phyloP scores from a whole-genome alignment of 805 yeast species.

The Osmozyma mogii region DNA sequence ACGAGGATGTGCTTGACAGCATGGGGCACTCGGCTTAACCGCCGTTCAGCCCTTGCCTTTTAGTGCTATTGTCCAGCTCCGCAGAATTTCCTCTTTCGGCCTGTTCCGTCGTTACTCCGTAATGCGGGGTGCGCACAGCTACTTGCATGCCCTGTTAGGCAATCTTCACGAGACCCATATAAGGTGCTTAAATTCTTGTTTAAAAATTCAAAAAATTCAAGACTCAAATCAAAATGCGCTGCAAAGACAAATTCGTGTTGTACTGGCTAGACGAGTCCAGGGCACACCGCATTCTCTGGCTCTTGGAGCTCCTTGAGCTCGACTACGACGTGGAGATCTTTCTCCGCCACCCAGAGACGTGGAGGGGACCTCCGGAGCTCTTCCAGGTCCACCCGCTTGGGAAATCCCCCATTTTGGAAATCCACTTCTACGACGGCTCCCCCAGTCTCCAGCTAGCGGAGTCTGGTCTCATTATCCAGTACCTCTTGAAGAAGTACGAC shows the following conservation, averaged over 20 bases:
- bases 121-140: too few species aligned
- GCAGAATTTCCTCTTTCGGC: too few species aligned
- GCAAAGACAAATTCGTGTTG: constrained; percentile 11
- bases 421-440: constrained; percentile 24
- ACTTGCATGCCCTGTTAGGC: too few species aligned
- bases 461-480: constrained; percentile 51
- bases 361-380: constrained; percentile 34
- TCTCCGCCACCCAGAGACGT: constrained; percentile 38
- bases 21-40: too few species aligned
- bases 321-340: constrained; percentile 49
- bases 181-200: too few species aligned
- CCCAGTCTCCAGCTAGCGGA: constrained; percentile 41
- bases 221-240: too few species aligned
- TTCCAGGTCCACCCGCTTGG: constrained; percentile 54
- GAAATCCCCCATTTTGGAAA: constrained; percentile 52
- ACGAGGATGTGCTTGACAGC: constrained; percentile 31
- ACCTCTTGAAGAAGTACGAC: constrained; percentile 46
- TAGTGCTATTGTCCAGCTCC: too few species aligned
- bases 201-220: too few species aligned
- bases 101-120: too few species aligned
- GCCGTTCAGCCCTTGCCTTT: too few species aligned
- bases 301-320: constrained; percentile 51
- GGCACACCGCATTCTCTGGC: constrained; percentile 55
- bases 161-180: too few species aligned
- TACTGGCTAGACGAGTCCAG: constrained; percentile 46